Conservation (phyloP, 768 basidiomycete species). For the Auricularia cornea region DNA sequence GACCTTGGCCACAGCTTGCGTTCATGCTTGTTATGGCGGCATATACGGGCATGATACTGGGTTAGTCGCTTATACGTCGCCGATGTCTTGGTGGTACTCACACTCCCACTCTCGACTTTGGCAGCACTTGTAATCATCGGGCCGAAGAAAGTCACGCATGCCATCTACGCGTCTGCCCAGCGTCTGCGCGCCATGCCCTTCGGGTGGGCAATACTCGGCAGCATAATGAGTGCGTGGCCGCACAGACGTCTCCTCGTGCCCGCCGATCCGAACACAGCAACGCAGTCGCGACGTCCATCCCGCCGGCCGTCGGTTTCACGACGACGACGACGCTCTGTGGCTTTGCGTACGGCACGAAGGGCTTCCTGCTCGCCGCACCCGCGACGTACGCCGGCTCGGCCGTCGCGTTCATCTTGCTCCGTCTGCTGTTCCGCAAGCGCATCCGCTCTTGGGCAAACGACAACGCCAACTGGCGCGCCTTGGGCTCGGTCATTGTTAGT, state of each 20-base stretch:
- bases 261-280: not conserved
- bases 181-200: conserved; percentile 47
- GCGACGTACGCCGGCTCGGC: conserved; percentile 59
- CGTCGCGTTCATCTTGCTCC: conserved; percentile 50
- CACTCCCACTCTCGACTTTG: not conserved
- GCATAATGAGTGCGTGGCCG: conserved; percentile 41
- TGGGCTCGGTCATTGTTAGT: conserved; percentile 66
- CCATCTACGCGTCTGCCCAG: conserved; percentile 57
- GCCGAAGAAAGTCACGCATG: not conserved
- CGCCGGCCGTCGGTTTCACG: conserved; percentile 59
- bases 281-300: conserved; percentile 31
- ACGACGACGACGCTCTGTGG: conserved; percentile 62
- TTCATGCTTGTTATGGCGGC: not conserved
- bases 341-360: conserved; percentile 75
- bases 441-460: conserved; percentile 51
- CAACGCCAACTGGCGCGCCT: conserved; percentile 68
- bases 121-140: not conserved
- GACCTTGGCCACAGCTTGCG: not conserved
- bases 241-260: not conserved
- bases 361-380: conserved; percentile 55
- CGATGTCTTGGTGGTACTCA: not conserved
- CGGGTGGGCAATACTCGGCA: conserved; percentile 53
- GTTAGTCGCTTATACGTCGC: too few species aligned
- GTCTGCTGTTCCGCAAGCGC: conserved; percentile 46
- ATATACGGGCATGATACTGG: not conserved